Percentiles rank a stretch among this genome's conserved stretches.
Evolutionary conservation across 2,329 filamentous ascomycete genomes (phyloP).

Genomic region (Aureobasidium melanogenum): DNA sequence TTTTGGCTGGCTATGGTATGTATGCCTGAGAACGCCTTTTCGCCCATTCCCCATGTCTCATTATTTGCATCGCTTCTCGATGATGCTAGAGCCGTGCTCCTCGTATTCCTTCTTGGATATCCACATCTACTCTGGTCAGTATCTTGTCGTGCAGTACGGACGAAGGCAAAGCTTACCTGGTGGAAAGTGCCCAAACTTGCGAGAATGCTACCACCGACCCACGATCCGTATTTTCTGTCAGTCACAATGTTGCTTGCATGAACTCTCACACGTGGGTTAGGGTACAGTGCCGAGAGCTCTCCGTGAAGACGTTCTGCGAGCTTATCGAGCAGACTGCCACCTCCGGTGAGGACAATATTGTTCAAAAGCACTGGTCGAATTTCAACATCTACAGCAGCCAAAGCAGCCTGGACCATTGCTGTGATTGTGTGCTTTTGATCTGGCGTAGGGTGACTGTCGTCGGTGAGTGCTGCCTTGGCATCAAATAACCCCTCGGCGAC

Average conservation of each 20-base stretch:
- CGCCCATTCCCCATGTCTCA: neutral
- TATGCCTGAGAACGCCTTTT: slow-evolving; percentile 8
- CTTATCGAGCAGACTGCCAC: slow-evolving; percentile 76
- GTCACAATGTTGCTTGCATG: slow-evolving; percentile 77
- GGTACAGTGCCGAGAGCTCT: slow-evolving; percentile 74
- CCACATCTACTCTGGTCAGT: slow-evolving; percentile 58
- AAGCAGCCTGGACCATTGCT: slow-evolving; percentile 66
- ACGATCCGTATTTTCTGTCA: slow-evolving; percentile 85
- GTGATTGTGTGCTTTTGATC: slow-evolving; percentile 67
- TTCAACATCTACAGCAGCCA: slow-evolving; percentile 80
- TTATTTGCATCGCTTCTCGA: slow-evolving; percentile 93
- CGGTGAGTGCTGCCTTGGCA: slow-evolving; percentile 59
- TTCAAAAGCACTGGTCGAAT: slow-evolving; percentile 71
- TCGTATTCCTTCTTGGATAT: slow-evolving; percentile 96
- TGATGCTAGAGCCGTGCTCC: slow-evolving; percentile 81
- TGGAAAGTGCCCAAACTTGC: slow-evolving; percentile 95
- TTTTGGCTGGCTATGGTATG: neutral
- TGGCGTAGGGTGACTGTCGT: slow-evolving; percentile 42
- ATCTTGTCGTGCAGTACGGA: neutral
- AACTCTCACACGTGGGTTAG: slow-evolving; percentile 77
- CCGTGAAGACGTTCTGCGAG: slow-evolving; percentile 84
- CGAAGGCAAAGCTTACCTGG: slow-evolving; percentile 40
- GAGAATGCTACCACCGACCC: slow-evolving; percentile 94
- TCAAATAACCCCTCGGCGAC: slow-evolving; percentile 89
- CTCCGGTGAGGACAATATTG: slow-evolving; percentile 90